phyloP scores from a whole-genome alignment of 2,329 filamentous ascomycete species.

The Mariannaea sp. region DNA sequence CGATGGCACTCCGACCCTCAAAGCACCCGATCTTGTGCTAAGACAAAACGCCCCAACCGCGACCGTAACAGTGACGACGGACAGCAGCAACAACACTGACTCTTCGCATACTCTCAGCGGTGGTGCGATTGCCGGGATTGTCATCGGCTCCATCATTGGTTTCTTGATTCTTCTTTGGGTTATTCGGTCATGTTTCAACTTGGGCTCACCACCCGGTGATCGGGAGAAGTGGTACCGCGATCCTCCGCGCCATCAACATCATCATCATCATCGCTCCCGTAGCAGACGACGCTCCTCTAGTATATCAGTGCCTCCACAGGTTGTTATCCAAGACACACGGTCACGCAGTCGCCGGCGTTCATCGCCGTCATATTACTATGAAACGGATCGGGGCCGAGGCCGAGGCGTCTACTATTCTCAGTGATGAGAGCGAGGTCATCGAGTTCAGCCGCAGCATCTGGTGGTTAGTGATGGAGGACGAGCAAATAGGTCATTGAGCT shows the following conservation, averaged over 20 bases:
- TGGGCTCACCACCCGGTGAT: slow-evolving; percentile 44
- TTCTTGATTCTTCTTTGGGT: slow-evolving; percentile 54
- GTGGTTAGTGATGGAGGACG: not conserved
- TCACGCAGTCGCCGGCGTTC: slow-evolving; percentile 27
- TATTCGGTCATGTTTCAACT: slow-evolving; percentile 50
- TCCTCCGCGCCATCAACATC: slow-evolving; percentile 24
- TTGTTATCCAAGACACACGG: slow-evolving; percentile 29
- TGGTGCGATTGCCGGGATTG: slow-evolving; percentile 57
- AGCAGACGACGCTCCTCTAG: slow-evolving; percentile 33
- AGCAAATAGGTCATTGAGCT: too few relatives aligned
- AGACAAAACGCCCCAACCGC: slow-evolving; percentile 28
- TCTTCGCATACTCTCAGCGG: slow-evolving; percentile 44
- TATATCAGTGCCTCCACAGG: slow-evolving; percentile 32
- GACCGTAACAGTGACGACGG: slow-evolving; percentile 41
- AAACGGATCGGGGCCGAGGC: slow-evolving; percentile 23
- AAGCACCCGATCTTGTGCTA: not conserved
- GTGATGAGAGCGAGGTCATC: not conserved
- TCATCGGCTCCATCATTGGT: slow-evolving; percentile 54
- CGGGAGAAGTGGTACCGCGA: slow-evolving; percentile 42
- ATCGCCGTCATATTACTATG: slow-evolving; percentile 28
- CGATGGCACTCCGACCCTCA: not conserved
- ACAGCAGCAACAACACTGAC: slow-evolving; percentile 24
- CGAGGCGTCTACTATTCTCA: not conserved
- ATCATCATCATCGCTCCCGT: slow-evolving; percentile 36
- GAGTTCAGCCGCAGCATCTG: not conserved